phyloP scores from a whole-genome alignment of 306 rosid species.

The Medicago truncatula region MtrunA17r5.0-ANR NC_053044.1:53392001-53392500 shows the following conservation, averaged over 20 bases:
- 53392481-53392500: slow-evolving; percentile 79
- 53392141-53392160: slow-evolving; percentile 5
- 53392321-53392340: slow-evolving; percentile 66
- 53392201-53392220: slow-evolving; percentile 4
- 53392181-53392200: slow-evolving; percentile 17
- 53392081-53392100: slow-evolving; percentile 4
- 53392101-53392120: neutral
- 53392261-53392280: slow-evolving; percentile 75
- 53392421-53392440: slow-evolving; percentile 37
- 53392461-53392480: slow-evolving; percentile 75
- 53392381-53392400: slow-evolving; percentile 9
- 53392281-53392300: slow-evolving; percentile 92
- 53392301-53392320: slow-evolving; percentile 92
- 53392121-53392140: slow-evolving; percentile 8
- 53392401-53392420: neutral
- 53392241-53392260: slow-evolving; percentile 29
- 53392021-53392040: slow-evolving; percentile 15
- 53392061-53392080: slow-evolving; percentile 22
- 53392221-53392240: slow-evolving; percentile 34
- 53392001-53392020: slow-evolving; percentile 12
- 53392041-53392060: slow-evolving; percentile 34
- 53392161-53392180: slow-evolving; percentile 29
- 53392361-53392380: neutral
- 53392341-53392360: slow-evolving; percentile 26
- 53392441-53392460: slow-evolving; percentile 26